These are phyloP conservation scores for Tetradesmus lagerheimii DNA, from an alignment of 139 green algal species.

Conservation along the genomic window DNA sequence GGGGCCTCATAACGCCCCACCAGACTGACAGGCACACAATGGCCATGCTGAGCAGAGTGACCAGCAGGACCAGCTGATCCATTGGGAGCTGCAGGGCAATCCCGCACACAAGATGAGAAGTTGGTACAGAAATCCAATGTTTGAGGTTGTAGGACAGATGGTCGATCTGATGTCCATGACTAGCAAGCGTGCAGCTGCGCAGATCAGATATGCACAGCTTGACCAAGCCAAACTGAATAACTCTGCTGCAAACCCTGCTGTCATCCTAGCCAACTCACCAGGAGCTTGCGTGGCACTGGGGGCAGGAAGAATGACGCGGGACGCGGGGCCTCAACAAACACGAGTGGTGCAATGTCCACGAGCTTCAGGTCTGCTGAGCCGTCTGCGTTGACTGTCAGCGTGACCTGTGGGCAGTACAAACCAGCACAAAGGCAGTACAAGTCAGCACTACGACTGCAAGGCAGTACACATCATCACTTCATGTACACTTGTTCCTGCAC, in stretches of 20 bases:
- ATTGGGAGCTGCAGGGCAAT: slow-evolving; percentile 31
- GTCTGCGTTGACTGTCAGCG: background rate
- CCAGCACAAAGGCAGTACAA: background rate
- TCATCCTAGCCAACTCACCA: background rate
- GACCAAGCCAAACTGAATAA: no score
- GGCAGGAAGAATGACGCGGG: background rate
- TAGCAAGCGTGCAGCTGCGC: no score
- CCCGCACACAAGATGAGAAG: background rate
- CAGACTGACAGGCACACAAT: slow-evolving; percentile 8
- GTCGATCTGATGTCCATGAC: no score
- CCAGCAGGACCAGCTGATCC: slow-evolving; percentile 19
- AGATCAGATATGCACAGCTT: no score
- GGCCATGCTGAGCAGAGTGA: slow-evolving; percentile 19
- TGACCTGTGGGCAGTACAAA: slow-evolving; percentile 18
- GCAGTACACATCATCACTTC: background rate
- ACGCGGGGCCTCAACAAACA: slow-evolving; percentile 16
- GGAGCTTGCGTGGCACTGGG: background rate
- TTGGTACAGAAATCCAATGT: no score
- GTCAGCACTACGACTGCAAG: background rate
- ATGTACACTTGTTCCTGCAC: background rate
- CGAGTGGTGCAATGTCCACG: slow-evolving; percentile 9
- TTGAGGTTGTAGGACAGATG: no score
- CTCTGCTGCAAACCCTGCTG: background rate
- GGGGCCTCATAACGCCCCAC: slow-evolving; percentile 6
- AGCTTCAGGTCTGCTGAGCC: slow-evolving; percentile 38